Evolutionary conservation across 1,284 basidiomycete species (phyloP).

Genomic region (Cryptococcus sp.): DNA sequence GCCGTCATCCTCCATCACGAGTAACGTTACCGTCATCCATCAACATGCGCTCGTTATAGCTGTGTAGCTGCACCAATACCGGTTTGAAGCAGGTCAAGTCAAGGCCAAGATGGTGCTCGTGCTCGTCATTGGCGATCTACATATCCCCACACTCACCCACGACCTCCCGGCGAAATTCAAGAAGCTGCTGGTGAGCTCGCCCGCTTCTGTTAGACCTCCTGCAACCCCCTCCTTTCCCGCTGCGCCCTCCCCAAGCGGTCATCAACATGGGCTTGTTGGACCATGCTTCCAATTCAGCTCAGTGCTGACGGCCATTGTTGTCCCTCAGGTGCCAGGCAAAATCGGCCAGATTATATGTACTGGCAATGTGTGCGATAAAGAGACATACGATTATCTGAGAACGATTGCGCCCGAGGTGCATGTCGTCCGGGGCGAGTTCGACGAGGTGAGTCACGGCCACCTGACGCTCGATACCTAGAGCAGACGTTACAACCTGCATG

Average conservation of each 20-base stretch:
- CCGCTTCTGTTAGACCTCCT: not conserved
- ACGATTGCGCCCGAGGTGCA: slow-evolving; percentile 95
- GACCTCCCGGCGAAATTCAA: slow-evolving; percentile 96
- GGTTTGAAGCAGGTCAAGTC: too few relatives aligned
- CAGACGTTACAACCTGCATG: too few relatives aligned
- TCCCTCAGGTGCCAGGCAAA: slow-evolving; percentile 79
- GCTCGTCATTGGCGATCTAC: slow-evolving; percentile 90
- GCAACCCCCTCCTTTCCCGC: too few relatives aligned
- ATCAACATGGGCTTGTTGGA: too few relatives aligned
- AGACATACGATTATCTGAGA: slow-evolving; percentile 95
- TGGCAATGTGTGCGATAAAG: slow-evolving; percentile 95
- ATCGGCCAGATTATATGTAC: slow-evolving; percentile 98
- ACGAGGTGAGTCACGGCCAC: slow-evolving; percentile 66
- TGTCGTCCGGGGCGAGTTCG: slow-evolving; percentile 91
- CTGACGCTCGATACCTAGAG: not conserved
- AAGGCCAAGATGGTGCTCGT: slow-evolving; percentile 70
- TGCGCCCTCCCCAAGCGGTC: too few relatives aligned
- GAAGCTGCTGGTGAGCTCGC: slow-evolving; percentile 72
- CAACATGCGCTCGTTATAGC: not conserved
- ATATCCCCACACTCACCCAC: slow-evolving; percentile 82
- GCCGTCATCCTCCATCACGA: too few relatives aligned
- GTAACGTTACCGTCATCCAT: too few relatives aligned
- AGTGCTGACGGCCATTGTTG: not conserved
- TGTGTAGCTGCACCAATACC: too few relatives aligned
- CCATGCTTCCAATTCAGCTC: not conserved